Evolutionary conservation across 495 filamentous ascomycete species (phyloP).

Genomic region (Penicillium atrosanguineum): DNA sequence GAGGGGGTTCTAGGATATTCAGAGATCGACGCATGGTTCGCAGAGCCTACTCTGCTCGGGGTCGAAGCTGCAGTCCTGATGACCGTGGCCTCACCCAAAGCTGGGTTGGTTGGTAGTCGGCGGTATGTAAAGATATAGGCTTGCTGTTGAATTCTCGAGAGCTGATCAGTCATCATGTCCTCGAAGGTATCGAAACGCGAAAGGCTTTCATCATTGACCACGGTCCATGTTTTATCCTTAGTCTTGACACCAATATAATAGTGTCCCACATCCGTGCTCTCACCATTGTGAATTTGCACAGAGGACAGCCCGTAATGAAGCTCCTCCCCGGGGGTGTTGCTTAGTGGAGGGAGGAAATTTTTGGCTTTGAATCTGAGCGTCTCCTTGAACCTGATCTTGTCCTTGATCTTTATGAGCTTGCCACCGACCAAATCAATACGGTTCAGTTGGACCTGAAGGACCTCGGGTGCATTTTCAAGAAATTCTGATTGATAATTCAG

Average conservation of each 20-base stretch:
- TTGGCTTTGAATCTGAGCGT: neutral
- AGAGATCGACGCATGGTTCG: too few species aligned
- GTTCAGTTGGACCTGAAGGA: slow-evolving; percentile 15
- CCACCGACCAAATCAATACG: neutral
- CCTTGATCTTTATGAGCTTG: neutral
- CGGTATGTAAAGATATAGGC: slow-evolving; percentile 26
- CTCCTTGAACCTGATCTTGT: neutral
- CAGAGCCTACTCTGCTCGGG: too few species aligned
- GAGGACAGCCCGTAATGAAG: slow-evolving; percentile 28
- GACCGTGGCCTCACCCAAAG: neutral
- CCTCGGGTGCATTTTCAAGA: slow-evolving; percentile 7
- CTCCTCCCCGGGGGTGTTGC: neutral
- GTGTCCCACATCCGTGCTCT: slow-evolving; percentile 18
- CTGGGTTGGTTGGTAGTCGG: slow-evolving; percentile 9
- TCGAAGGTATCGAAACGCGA: neutral
- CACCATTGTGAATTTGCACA: slow-evolving; percentile 28
- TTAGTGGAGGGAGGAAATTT: slow-evolving; percentile 2
- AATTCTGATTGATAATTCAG: too few species aligned
- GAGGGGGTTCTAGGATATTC: too few species aligned
- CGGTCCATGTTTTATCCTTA: slow-evolving; percentile 22
- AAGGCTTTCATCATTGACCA: slow-evolving; percentile 20
- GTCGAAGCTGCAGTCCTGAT: too few species aligned
- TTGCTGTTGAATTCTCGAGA: neutral
- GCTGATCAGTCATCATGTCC: neutral
- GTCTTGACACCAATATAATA: slow-evolving; percentile 28